Percentiles rank a stretch among this genome's conserved stretches.
Evolutionary conservation across 768 basidiomycete genomes (phyloP).

Genomic region (Daedaleopsis nitida): DNA sequence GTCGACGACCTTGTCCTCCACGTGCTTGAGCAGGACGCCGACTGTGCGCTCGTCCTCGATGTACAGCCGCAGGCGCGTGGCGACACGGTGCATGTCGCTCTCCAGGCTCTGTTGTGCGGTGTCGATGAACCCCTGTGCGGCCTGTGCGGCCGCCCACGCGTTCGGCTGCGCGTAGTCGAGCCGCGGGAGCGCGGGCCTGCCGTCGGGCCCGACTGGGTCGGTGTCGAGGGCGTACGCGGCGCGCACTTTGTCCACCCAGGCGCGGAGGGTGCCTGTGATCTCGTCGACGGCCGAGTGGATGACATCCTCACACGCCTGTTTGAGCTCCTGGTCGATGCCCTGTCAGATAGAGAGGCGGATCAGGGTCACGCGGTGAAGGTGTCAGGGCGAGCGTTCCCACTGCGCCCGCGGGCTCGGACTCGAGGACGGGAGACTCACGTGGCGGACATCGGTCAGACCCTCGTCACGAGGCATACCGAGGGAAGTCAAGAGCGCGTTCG

Average conservation of each 20-base stretch:
- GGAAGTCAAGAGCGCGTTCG: slow-evolving; percentile 70
- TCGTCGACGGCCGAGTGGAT: slow-evolving; percentile 63
- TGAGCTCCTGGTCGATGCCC: slow-evolving; percentile 88
- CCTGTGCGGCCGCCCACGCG: slow-evolving; percentile 5
- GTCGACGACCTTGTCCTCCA: slow-evolving; percentile 73
- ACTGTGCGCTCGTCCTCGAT: slow-evolving; percentile 82
- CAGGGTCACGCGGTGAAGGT: not conserved
- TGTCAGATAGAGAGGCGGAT: slow-evolving; percentile 31
- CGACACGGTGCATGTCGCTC: slow-evolving; percentile 54
- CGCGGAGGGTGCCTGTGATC: slow-evolving; percentile 59
- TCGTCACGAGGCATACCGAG: slow-evolving; percentile 67
- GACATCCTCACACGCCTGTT: slow-evolving; percentile 81
- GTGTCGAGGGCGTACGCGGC: slow-evolving; percentile 22
- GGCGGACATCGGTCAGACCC: slow-evolving; percentile 69
- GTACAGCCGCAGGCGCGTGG: slow-evolving; percentile 69
- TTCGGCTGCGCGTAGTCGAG: not conserved
- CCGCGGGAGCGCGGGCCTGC: slow-evolving; percentile 12
- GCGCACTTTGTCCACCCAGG: slow-evolving; percentile 60
- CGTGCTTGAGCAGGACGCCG: slow-evolving; percentile 73
- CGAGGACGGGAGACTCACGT: slow-evolving; percentile 44
- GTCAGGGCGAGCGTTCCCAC: slow-evolving; percentile 6
- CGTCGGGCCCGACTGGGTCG: slow-evolving; percentile 26
- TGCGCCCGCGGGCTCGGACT: slow-evolving; percentile 4
- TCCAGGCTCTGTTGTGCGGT: slow-evolving; percentile 28
- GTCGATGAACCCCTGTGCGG: slow-evolving; percentile 1